These are phyloP conservation scores for Boletus vermiculosoides DNA, from an alignment of 768 basidiomycete genomes.

Conservation along the genomic window DNA sequence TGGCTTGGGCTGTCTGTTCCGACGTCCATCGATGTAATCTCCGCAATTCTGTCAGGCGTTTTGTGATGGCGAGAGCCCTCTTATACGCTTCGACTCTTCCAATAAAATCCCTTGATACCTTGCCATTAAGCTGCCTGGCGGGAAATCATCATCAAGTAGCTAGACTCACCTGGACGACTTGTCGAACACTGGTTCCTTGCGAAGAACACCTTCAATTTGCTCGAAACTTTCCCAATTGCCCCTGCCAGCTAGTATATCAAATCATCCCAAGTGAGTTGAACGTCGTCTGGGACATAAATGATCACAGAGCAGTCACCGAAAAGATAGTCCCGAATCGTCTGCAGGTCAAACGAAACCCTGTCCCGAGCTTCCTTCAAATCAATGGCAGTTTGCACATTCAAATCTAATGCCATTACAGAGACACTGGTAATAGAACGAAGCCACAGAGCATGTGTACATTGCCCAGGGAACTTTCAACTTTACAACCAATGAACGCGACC, in stretches of 20 bases:
- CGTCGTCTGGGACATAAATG: neutral
- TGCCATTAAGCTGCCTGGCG: neutral
- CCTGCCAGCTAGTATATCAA: constrained; percentile 45
- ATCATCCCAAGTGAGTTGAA: neutral
- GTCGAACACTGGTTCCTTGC: constrained; percentile 57
- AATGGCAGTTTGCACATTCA: constrained; percentile 45
- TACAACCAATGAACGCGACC: neutral
- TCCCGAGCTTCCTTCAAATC: constrained; percentile 54
- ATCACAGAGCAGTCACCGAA: constrained; percentile 40
- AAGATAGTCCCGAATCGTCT: constrained; percentile 46
- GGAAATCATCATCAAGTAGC: neutral
- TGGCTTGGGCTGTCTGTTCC: constrained; percentile 46
- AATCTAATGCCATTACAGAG: constrained; percentile 19
- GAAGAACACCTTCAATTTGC: constrained; percentile 45
- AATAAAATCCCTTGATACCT: constrained; percentile 50
- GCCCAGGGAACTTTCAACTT: neutral
- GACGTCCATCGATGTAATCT: constrained; percentile 52
- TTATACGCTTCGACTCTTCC: constrained; percentile 56
- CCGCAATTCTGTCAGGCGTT: constrained; percentile 58
- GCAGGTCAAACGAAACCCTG: constrained; percentile 42
- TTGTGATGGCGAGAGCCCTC: constrained; percentile 52
- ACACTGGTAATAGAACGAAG: neutral
- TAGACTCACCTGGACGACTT: constrained; percentile 49
- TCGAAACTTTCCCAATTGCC: constrained; percentile 49
- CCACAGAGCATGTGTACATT: neutral